A percentile compares a stretch with the other conserved stretches of the same genome.
These are phyloP conservation scores for Alternaria novae-zelandiae DNA, from an alignment of 2,329 filamentous ascomycete species.

Conservation along the genomic window DNA sequence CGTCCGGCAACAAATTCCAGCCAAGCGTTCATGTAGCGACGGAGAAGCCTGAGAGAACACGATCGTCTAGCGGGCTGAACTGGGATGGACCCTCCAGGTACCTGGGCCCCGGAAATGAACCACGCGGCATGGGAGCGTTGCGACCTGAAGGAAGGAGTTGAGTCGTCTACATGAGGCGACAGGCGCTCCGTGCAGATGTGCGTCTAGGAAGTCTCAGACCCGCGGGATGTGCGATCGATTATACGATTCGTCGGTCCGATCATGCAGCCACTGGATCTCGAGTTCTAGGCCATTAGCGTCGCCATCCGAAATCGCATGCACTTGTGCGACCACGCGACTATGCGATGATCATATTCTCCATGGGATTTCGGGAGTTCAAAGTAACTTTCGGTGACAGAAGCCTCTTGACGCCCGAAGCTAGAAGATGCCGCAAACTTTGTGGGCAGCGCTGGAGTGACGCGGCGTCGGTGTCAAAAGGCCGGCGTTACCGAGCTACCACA, in stretches of 20 bases:
- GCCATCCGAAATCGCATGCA: background rate
- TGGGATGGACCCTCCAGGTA: background rate
- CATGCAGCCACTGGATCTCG: background rate
- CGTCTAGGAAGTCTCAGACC: constrained; percentile 3
- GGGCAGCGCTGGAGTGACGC: background rate
- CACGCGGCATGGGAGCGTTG: background rate
- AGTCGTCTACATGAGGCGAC: background rate
- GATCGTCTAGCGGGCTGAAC: background rate
- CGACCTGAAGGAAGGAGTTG: background rate
- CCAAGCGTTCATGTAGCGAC: background rate
- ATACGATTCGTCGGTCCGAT: background rate
- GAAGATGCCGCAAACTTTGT: background rate
- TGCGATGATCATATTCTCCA: background rate
- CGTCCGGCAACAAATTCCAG: background rate
- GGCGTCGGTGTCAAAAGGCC: background rate
- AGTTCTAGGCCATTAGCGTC: background rate
- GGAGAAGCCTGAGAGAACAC: background rate
- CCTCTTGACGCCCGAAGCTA: background rate
- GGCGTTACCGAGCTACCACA: background rate
- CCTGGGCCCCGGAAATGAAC: constrained; percentile 7
- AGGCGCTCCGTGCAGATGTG: constrained; percentile 2
- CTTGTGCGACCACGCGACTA: background rate
- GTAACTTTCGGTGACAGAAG: background rate
- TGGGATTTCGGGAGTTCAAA: background rate
- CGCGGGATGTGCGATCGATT: constrained; percentile 3